Evolutionary conservation across 768 basidiomycete genomes (phyloP).

Genomic region (Goffeauzyma gilvescens): DNA sequence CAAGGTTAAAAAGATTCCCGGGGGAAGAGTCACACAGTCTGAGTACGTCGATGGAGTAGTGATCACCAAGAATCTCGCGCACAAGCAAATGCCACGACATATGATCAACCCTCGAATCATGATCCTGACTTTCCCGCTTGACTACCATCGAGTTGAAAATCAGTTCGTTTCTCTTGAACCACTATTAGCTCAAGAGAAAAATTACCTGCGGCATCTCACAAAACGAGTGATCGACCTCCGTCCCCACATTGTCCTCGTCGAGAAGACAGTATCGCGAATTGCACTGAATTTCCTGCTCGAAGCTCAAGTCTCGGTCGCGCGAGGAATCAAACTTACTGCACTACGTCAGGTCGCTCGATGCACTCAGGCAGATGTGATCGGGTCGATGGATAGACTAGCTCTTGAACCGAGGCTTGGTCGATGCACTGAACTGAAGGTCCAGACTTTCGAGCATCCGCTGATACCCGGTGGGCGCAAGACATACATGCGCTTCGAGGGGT

Average conservation of each 20-base stretch:
- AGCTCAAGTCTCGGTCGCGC: conserved; percentile 72
- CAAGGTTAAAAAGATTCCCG: conserved; percentile 96
- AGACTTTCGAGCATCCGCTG: conserved; percentile 81
- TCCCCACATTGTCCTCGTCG: conserved; percentile 80
- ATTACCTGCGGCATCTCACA: conserved; percentile 72
- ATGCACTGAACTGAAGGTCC: conserved; percentile 63
- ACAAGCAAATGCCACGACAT: conserved; percentile 75
- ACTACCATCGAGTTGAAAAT: conserved; percentile 53
- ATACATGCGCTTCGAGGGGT: conserved; percentile 95
- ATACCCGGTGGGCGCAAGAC: conserved; percentile 92
- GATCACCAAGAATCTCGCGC: conserved; percentile 93
- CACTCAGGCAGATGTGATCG: conserved; percentile 85
- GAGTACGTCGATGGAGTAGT: conserved; percentile 94
- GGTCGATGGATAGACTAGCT: conserved; percentile 83
- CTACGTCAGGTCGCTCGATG: conserved; percentile 76
- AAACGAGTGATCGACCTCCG: conserved; percentile 73
- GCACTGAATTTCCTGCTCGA: conserved; percentile 71
- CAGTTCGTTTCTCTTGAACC: conserved; percentile 87
- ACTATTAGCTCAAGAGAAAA: conserved; percentile 76
- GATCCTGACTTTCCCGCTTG: conserved; percentile 80
- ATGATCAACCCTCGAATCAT: conserved; percentile 79
- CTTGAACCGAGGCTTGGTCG: conserved; percentile 76
- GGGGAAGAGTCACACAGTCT: conserved; percentile 73
- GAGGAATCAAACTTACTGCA: conserved; percentile 71
- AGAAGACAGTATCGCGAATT: conserved; percentile 73